Percentiles rank a stretch among this genome's conserved stretches.
phyloP scores from a whole-genome alignment of 73 alveolate genomes.

The Paramecium tetraurelia region DNA sequence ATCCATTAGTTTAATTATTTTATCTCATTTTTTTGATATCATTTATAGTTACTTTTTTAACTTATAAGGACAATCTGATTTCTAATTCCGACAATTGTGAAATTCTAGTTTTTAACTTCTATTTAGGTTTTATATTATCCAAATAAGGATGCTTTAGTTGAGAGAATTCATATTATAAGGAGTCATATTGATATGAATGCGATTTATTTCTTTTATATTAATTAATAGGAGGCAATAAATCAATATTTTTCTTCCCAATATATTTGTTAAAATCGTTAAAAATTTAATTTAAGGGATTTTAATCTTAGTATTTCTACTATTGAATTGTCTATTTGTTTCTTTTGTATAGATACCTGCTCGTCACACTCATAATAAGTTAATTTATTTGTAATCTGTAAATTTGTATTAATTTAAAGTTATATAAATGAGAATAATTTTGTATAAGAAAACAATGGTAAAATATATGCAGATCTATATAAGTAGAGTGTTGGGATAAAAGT shows the following conservation, averaged over 20 bases:
- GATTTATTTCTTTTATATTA: not conserved
- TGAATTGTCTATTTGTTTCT: not conserved
- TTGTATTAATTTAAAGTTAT: too few species aligned
- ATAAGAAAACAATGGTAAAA: not conserved
- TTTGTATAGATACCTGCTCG: not conserved
- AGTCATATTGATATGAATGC: not conserved
- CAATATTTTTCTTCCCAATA: not conserved
- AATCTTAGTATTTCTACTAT: not conserved
- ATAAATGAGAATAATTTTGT: not conserved
- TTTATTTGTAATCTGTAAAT: not conserved
- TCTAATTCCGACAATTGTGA: not conserved
- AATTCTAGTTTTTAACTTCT: not conserved
- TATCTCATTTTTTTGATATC: not conserved
- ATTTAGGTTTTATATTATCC: not conserved
- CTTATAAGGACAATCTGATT: not conserved
- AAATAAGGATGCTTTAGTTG: not conserved
- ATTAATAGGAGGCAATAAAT: not conserved
- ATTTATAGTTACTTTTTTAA: not conserved
- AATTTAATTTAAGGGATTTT: not conserved
- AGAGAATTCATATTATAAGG: not conserved
- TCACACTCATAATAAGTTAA: not conserved
- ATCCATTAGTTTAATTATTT: not conserved
- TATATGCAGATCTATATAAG: not conserved
- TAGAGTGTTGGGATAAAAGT: not conserved
- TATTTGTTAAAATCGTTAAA: not conserved